Percentiles rank a stretch among this genome's conserved stretches.
Conservation (phyloP, 1,284 basidiomycete species). For the Boletus semigastroideus region DNA sequence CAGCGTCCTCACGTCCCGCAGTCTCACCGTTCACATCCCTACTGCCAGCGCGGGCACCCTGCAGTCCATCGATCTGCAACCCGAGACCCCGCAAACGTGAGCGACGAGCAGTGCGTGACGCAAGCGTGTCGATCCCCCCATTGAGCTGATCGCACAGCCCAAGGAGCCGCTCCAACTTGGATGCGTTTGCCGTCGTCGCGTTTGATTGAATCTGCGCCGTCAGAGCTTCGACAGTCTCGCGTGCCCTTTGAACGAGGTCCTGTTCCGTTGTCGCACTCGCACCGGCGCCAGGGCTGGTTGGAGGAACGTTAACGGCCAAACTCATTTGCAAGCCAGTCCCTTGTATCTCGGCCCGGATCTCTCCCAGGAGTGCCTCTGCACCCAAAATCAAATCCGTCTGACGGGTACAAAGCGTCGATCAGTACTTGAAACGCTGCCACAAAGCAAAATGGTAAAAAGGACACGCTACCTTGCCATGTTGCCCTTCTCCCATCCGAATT, state of each 20-base stretch:
- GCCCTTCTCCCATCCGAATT: conserved; percentile 59
- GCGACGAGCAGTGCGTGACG: conserved; percentile 31
- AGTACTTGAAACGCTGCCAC: not conserved
- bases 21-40: not conserved
- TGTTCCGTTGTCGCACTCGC: not conserved
- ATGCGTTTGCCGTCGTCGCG: conserved; percentile 50
- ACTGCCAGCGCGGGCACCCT: not conserved
- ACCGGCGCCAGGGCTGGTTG: not conserved
- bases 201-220: conserved; percentile 50
- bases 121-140: conserved; percentile 46
- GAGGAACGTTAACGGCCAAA: not conserved
- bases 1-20: conserved; percentile 19
- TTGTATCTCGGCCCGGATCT: conserved; percentile 39
- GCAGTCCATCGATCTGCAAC: conserved; percentile 28
- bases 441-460: not conserved
- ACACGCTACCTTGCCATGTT: conserved; percentile 47
- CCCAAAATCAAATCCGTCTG: conserved; percentile 32
- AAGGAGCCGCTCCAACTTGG: conserved; percentile 64
- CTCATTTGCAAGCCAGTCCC: not conserved
- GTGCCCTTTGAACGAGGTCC: conserved; percentile 49
- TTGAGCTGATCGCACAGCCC: conserved; percentile 71
- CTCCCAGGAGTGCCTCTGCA: conserved; percentile 46
- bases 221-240: conserved; percentile 57
- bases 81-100: conserved; percentile 52
- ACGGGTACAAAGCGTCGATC: not conserved